Evolutionary conservation across 495 filamentous ascomycete genomes (phyloP).

Genomic region (Bryoglossum gracile): DNA sequence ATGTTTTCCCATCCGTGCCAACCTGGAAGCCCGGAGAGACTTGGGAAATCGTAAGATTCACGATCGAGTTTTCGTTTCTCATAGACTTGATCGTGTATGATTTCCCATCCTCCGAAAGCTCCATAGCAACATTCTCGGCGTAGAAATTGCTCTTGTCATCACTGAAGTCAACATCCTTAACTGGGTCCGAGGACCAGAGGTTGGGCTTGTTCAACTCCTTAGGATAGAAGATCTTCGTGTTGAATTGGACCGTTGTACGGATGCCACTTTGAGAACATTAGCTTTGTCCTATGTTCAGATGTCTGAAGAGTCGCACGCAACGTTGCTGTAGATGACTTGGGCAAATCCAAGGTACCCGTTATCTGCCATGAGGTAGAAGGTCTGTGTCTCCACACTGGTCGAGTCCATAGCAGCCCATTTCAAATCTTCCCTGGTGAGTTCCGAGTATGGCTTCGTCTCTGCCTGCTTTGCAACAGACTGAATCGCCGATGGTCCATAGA

Average conservation of each 20-base stretch:
- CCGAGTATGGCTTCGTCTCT: constrained; percentile 70
- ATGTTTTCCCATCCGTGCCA: constrained; percentile 77
- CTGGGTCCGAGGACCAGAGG: constrained; percentile 72
- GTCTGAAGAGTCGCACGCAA: constrained; percentile 60
- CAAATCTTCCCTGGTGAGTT: constrained; percentile 66
- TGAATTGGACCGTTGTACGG: constrained; percentile 85
- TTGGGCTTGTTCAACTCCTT: constrained; percentile 53
- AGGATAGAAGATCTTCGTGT: constrained; percentile 79
- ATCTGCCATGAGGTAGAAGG: constrained; percentile 83
- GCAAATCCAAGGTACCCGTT: constrained; percentile 66
- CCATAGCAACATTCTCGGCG: constrained; percentile 73
- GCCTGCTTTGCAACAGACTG: constrained; percentile 76
- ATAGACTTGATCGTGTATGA: constrained; percentile 81
- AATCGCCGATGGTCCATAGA: constrained; percentile 88
- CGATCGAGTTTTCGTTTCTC: constrained; percentile 64
- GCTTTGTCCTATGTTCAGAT: constrained; percentile 16
- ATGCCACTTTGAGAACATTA: constrained; percentile 59
- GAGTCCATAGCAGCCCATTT: constrained; percentile 75
- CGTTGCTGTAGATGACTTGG: constrained; percentile 97
- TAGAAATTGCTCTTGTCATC: constrained; percentile 75
- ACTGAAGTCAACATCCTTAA: constrained; percentile 74
- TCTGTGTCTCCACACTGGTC: constrained; percentile 93
- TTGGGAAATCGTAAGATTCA: constrained; percentile 75
- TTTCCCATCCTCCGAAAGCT: constrained; percentile 74
- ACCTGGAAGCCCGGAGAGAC: constrained; percentile 74